These are phyloP conservation scores for Stagonosporopsis cucurbitacearum DNA, from an alignment of 2,329 filamentous ascomycete genomes.

Conservation along the genomic window DNA sequence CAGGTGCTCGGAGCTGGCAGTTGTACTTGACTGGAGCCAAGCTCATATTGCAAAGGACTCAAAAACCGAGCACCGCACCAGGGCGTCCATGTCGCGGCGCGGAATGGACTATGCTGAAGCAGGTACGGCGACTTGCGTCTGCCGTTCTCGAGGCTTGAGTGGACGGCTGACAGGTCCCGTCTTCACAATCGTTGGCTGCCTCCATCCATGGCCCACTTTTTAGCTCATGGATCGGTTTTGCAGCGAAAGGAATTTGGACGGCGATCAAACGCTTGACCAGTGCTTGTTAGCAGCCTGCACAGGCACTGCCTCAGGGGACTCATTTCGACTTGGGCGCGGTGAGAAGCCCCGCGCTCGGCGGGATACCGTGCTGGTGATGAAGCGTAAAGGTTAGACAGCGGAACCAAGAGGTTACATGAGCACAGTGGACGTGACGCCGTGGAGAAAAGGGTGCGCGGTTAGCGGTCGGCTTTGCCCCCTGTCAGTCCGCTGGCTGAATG, in stretches of 20 bases:
- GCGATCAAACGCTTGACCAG: conserved; percentile 50
- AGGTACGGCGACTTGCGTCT: conserved; percentile 33
- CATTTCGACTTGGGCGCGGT: conserved; percentile 30
- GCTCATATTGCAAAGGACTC: conserved; percentile 8
- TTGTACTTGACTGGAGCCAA: conserved; percentile 20
- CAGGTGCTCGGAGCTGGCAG: conserved; percentile 2
- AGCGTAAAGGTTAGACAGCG: conserved; percentile 25
- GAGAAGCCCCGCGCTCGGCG: conserved; percentile 24
- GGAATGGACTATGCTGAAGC: conserved; percentile 31
- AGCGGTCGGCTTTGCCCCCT: conserved; percentile 31
- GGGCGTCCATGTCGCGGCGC: conserved; percentile 14
- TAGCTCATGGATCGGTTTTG: conserved; percentile 16
- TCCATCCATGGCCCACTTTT: conserved; percentile 1
- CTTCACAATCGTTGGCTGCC: conserved; percentile 26
- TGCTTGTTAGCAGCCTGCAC: conserved; percentile 42
- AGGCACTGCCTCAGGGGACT: conserved; percentile 42
- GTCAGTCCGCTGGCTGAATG: conserved; percentile 23
- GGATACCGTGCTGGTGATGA: conserved; percentile 18
- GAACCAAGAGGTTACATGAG: conserved; percentile 24
- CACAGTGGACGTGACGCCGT: conserved; percentile 30
- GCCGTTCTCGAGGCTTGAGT: conserved; percentile 8
- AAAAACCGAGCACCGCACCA: conserved; percentile 1
- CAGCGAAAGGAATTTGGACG: conserved; percentile 42
- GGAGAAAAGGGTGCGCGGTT: conserved; percentile 24
- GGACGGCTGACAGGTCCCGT: conserved; percentile 24